phyloP scores from a whole-genome alignment of 352 stramenopile genomes.

The Thalassiosira delicatula region DNA sequence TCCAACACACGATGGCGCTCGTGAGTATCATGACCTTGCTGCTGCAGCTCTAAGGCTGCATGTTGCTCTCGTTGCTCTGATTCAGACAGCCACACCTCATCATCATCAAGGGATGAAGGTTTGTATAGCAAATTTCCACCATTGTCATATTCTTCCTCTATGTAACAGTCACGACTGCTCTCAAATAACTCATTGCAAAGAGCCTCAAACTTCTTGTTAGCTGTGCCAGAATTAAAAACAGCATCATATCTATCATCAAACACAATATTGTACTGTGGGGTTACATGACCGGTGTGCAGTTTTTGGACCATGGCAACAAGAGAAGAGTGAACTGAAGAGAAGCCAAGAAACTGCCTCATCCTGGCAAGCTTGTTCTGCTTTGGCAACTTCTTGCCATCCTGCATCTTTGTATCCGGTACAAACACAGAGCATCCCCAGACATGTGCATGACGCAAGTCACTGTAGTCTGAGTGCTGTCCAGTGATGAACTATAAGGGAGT shows the following conservation, averaged over 20 bases:
- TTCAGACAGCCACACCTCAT: constrained; percentile 34
- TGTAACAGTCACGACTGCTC: background rate
- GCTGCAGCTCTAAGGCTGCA: background rate
- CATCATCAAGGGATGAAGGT: constrained; percentile 21
- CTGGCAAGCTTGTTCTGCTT: constrained; percentile 39
- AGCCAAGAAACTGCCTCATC: constrained; percentile 21
- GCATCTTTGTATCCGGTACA: constrained; percentile 56
- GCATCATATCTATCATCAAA: constrained; percentile 52
- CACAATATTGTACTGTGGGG: constrained; percentile 53
- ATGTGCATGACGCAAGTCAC: background rate
- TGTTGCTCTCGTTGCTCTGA: background rate
- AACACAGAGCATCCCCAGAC: constrained; percentile 56
- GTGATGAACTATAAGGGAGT: constrained; percentile 56
- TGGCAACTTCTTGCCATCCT: constrained; percentile 58
- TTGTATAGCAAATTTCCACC: constrained; percentile 18
- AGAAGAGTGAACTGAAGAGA: constrained; percentile 20
- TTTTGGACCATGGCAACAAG: constrained; percentile 29
- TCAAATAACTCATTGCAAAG: background rate
- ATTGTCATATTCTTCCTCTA: constrained; percentile 13
- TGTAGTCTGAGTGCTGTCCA: background rate
- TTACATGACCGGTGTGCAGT: constrained; percentile 35
- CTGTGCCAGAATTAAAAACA: constrained; percentile 5
- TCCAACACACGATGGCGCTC: too few relatives aligned
- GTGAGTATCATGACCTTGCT: too few relatives aligned
- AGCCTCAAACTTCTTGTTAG: background rate